These are phyloP conservation scores for Rhodotorula sp. DNA, from an alignment of 1,284 basidiomycete genomes.

Conservation along the genomic window DNA sequence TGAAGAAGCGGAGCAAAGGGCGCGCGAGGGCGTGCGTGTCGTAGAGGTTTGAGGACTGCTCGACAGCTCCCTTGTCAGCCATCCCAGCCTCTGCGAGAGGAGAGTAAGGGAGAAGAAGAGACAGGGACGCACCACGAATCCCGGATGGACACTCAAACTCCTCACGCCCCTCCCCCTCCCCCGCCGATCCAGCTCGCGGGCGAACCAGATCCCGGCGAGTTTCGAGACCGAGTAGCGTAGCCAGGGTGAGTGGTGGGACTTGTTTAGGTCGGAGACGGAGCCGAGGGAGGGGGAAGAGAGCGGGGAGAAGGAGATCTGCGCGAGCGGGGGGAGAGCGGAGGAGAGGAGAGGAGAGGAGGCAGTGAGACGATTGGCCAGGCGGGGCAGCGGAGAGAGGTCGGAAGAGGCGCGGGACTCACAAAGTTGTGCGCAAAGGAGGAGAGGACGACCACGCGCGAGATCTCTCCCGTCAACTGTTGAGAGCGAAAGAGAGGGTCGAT, in stretches of 20 bases:
- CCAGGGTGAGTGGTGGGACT: conserved; percentile 12
- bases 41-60: conserved; percentile 18
- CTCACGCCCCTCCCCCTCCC: conserved; percentile 3
- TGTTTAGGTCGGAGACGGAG: conserved; percentile 21
- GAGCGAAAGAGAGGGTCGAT: neutral
- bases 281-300: conserved; percentile 18
- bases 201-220: conserved; percentile 20
- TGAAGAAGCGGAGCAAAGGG: conserved; percentile 9
- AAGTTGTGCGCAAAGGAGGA: conserved; percentile 34
- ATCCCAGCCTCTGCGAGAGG: neutral
- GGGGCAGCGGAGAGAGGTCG: no score
- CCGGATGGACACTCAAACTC: conserved; percentile 26
- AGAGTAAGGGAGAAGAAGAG: neutral
- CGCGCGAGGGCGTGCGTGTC: neutral
- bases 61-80: neutral
- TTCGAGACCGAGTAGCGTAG: conserved; percentile 29
- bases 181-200: conserved; percentile 26
- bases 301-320: conserved; percentile 24
- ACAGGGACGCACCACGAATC: conserved; percentile 20
- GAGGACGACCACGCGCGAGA: conserved; percentile 29
- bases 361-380: no score
- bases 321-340: neutral
- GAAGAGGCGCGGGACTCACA: neutral
- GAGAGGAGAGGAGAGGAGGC: neutral
- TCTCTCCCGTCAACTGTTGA: conserved; percentile 15